phyloP scores from a whole-genome alignment of 805 yeast genomes.

The Yarrowia bubula region DNA sequence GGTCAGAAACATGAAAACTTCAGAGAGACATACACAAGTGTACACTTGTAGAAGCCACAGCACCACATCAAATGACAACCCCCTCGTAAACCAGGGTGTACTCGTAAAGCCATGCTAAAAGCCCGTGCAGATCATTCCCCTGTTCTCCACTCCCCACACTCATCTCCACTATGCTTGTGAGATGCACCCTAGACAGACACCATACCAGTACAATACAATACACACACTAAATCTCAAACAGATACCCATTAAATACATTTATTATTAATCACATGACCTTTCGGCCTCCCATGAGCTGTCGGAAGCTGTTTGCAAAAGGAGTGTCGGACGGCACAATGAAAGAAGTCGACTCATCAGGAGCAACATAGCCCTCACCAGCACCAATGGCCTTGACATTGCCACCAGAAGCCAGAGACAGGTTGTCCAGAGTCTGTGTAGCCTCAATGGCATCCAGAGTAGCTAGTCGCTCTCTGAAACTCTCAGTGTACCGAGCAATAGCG shows the following conservation, averaged over 20 bases:
- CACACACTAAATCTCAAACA: too few relatives aligned
- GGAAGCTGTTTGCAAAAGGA: slow-evolving; percentile 10
- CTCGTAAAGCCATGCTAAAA: too few relatives aligned
- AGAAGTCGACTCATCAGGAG: background rate
- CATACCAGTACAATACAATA: too few relatives aligned
- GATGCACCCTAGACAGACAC: too few relatives aligned
- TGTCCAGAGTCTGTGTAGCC: slow-evolving; percentile 1
- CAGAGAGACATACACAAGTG: too few relatives aligned
- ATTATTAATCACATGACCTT: background rate
- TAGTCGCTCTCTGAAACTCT: slow-evolving; percentile 5
- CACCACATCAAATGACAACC: too few relatives aligned
- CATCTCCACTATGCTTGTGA: too few relatives aligned
- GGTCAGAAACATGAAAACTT: too few relatives aligned
- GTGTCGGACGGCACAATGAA: background rate
- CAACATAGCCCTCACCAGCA: background rate
- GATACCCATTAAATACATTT: background rate
- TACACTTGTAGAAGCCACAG: too few relatives aligned
- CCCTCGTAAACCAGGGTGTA: too few relatives aligned
- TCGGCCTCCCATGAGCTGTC: slow-evolving; percentile 15
- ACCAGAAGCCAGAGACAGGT: background rate
- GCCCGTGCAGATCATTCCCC: too few relatives aligned
- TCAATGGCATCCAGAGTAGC: slow-evolving; percentile 14
- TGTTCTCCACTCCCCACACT: too few relatives aligned
- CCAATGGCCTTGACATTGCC: background rate
- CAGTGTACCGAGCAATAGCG: background rate